Base-by-base conservation (phyloP, 2,329 filamentous ascomycete species). In the Hymenoscyphus repandus region DNA sequence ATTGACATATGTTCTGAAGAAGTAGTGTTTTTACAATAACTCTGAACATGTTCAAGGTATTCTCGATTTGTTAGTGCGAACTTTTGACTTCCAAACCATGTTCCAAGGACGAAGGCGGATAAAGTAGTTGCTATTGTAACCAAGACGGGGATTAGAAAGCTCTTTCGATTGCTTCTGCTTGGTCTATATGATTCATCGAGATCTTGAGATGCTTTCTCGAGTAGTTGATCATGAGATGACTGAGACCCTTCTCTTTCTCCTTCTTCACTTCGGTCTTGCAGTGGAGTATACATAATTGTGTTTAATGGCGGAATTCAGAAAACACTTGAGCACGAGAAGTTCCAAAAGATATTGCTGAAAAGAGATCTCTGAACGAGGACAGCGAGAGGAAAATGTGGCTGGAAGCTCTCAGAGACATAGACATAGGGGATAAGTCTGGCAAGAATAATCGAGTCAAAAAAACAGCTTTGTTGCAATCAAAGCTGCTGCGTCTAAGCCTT, bases 11-110 rank as follows among this genome's bases (percentile, higher is more conserved):
- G 6, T 11, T 4, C 3, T 4, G 32, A 17, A 5, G 32, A 17
- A 33, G 15, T 9, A 11, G 15, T 12, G 2, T 17, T 53, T 56
- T 45, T 48, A 62, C 61, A 64, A 38, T 60, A 64, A 38, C 61
- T 52, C 17, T 60, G 58, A 34, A 58, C 50, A 41, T 59, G 57
- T 15, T 52, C 40, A 13, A 58, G 49, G 30, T 56, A 63, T 6
- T 47, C 30, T 33, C 41, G 49, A 6, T 49, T 38, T 45, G 58
- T 52, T 6, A 42, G 41, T 44, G 37, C 31, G 13, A 41, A 15
- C 27, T 44, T 54, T 9, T 47, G 45, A 40, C 45, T 55, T 37
- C 61, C 61, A 46, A 62, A 49, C 55, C 54, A 62, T 38, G 49
- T 37, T 40, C 61, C 61, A 20, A 56, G 40, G 20, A 45, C 53